A percentile compares a stretch with the other conserved stretches of the same genome.
Evolutionary conservation across 1,284 basidiomycete species (phyloP).

Genomic region (Cryptococcus sp.): DNA sequence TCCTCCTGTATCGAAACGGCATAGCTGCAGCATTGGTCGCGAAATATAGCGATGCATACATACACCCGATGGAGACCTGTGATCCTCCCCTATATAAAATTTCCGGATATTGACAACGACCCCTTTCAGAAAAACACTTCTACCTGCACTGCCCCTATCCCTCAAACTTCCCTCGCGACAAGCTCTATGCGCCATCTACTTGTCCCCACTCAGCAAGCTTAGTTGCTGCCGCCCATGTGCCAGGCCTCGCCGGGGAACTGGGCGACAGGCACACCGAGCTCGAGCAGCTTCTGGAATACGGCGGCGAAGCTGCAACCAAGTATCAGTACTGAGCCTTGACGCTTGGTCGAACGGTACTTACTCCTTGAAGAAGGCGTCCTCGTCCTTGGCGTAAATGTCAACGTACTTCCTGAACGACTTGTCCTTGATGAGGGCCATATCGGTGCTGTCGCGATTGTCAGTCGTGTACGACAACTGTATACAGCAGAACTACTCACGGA

Average conservation of each 20-base stretch:
- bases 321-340: not conserved
- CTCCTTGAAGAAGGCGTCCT: conserved; percentile 88
- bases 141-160: no score
- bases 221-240: conserved; percentile 62
- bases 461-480: not conserved
- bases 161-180: no score
- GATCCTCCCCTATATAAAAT: no score
- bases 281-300: conserved; percentile 74
- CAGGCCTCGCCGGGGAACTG: conserved; percentile 76
- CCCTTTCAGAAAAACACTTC: no score
- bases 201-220: not conserved
- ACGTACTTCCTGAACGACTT: conserved; percentile 85
- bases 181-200: no score
- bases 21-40: no score
- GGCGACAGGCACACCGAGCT: conserved; percentile 79
- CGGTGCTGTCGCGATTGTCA: conserved; percentile 60
- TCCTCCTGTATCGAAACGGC: no score
- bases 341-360: conserved; percentile 52
- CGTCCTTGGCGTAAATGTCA: conserved; percentile 78
- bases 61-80: no score
- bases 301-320: conserved; percentile 67
- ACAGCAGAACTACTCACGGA: conserved; percentile 61
- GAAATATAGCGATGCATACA: no score
- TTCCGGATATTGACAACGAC: no score
- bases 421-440: conserved; percentile 75